phyloP scores from a whole-genome alignment of 139 green algal genomes.

The Haematococcus lacustris region DNA sequence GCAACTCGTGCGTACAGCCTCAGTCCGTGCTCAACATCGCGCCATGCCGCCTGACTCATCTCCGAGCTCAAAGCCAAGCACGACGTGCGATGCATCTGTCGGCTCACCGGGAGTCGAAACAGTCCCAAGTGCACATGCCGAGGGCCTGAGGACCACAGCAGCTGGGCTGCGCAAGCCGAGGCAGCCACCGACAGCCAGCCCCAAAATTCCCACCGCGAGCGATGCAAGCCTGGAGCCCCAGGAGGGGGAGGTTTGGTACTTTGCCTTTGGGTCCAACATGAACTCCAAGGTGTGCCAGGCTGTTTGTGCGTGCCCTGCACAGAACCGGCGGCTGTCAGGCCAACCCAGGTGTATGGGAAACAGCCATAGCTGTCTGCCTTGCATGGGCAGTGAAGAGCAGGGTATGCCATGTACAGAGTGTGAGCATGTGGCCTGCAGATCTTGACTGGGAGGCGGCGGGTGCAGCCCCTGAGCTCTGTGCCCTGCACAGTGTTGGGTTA shows the following conservation, averaged over 20 bases:
- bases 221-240: background rate
- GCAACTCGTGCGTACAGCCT: too few species aligned
- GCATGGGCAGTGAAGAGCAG: background rate
- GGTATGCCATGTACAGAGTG: background rate
- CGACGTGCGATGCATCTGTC: too few species aligned
- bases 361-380: background rate
- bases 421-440: conserved; percentile 11
- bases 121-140: too few species aligned
- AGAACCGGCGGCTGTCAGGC: background rate
- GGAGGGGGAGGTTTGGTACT: conserved; percentile 22
- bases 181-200: too few species aligned
- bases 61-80: too few species aligned
- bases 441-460: conserved; percentile 23
- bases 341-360: background rate
- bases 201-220: too few species aligned
- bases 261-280: conserved; percentile 40
- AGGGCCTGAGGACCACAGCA: too few species aligned
- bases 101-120: too few species aligned
- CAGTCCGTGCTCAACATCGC: too few species aligned
- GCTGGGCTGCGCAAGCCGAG: too few species aligned
- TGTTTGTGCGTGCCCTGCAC: background rate
- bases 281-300: background rate
- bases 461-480: conserved; percentile 10
- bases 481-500: conserved; percentile 16
- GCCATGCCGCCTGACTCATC: too few species aligned